Evolutionary conservation across 2,329 filamentous ascomycete species (phyloP).

Genomic region (Colletotrichum musae): DNA sequence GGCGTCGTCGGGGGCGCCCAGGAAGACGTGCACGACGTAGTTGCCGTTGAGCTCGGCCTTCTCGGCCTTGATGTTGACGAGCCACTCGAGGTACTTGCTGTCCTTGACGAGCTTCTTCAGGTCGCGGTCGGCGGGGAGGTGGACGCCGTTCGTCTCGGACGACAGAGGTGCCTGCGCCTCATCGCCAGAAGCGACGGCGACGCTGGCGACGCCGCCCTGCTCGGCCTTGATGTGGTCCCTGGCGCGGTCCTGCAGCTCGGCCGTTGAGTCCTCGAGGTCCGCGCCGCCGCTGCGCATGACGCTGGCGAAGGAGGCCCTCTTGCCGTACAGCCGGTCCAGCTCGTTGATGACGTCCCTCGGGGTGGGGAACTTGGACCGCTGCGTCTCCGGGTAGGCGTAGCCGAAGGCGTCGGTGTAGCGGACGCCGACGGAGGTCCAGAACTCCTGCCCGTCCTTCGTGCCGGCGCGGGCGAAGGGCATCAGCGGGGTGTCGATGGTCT

Average conservation of each 20-base stretch:
- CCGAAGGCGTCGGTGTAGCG: slow-evolving; percentile 46
- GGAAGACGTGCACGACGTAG: slow-evolving; percentile 71
- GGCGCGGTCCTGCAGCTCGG: slow-evolving; percentile 27
- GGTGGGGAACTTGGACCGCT: slow-evolving; percentile 43
- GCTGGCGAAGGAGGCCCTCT: slow-evolving; percentile 34
- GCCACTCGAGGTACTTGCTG: slow-evolving; percentile 63
- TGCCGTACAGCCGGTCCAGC: slow-evolving; percentile 29
- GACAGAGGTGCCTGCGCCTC: not conserved
- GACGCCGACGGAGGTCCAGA: slow-evolving; percentile 49
- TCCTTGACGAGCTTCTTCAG: slow-evolving; percentile 35
- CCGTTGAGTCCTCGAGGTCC: slow-evolving; percentile 18
- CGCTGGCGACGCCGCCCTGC: not conserved
- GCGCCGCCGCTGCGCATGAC: slow-evolving; percentile 18
- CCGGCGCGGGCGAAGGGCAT: slow-evolving; percentile 45
- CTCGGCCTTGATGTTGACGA: slow-evolving; percentile 67
- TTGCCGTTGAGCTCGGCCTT: slow-evolving; percentile 64
- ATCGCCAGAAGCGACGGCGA: not conserved
- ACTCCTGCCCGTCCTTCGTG: slow-evolving; percentile 31
- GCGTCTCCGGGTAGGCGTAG: slow-evolving; percentile 49
- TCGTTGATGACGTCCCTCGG: slow-evolving; percentile 42
- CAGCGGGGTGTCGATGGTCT: slow-evolving; percentile 43
- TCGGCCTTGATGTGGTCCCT: slow-evolving; percentile 23
- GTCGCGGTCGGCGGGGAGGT: slow-evolving; percentile 15
- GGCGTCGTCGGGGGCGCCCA: slow-evolving; percentile 58
- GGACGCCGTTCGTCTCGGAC: not conserved